Percentiles rank a stretch among this genome's conserved stretches.
These are phyloP conservation scores for Proliferodiscus dingleyae DNA, from an alignment of 2,329 filamentous ascomycete genomes.

Conservation along the genomic window DNA sequence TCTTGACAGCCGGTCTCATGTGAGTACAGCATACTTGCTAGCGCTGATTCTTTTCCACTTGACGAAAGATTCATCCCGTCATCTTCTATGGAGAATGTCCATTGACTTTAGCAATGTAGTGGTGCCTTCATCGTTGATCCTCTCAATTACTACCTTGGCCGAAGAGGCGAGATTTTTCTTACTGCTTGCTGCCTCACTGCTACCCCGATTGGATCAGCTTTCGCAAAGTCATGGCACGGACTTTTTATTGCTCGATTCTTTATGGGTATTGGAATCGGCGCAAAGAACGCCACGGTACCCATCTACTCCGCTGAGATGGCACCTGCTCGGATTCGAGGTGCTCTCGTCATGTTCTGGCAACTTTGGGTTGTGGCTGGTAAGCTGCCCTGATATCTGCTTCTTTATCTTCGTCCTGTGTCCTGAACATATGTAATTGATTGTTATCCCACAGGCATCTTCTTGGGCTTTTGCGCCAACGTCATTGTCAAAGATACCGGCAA, in stretches of 20 bases:
- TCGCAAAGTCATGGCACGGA: constrained; percentile 54
- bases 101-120: constrained; percentile 38
- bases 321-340: constrained; percentile 47
- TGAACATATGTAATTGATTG: constrained; percentile 32
- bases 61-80: no score
- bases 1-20: constrained; percentile 43
- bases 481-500: constrained; percentile 46
- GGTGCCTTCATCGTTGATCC: constrained; percentile 66
- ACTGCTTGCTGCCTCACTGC: constrained; percentile 55
- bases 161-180: constrained; percentile 68
- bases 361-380: constrained; percentile 70
- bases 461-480: constrained; percentile 37
- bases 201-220: constrained; percentile 53
- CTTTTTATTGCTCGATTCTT: constrained; percentile 50
- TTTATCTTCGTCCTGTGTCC: constrained; percentile 49
- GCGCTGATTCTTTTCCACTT: constrained; percentile 23
- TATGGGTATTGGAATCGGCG: constrained; percentile 56
- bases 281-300: constrained; percentile 45
- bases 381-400: constrained; percentile 47
- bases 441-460: constrained; percentile 56
- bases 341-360: constrained; percentile 81
- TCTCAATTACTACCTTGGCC: constrained; percentile 57
- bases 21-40: constrained; percentile 25
- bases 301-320: constrained; percentile 51
- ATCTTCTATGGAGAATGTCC: no score